Evolutionary conservation across 108 stramenopile species (phyloP), one percentile per base, ranked within the genome.

Genomic region (Heterococcus sp.): DNA sequence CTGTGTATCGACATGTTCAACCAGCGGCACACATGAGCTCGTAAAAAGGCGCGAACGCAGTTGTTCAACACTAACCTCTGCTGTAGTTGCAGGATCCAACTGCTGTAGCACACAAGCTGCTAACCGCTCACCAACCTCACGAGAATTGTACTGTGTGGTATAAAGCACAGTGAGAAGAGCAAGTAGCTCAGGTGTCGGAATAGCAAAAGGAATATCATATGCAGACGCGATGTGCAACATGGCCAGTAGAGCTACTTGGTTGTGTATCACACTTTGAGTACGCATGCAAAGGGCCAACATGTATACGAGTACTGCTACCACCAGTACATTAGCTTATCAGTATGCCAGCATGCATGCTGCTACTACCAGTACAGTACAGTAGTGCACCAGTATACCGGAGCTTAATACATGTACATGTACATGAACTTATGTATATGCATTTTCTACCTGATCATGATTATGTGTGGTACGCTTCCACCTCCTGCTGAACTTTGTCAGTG

Each of bases 401-500:
- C 35, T n/a, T 34, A 27, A 36, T 5, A 69, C 28, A 69, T 4
- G 2, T 69, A 0, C 3, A 37, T 27, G 68, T 34, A 26, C 21
- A 34, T 34, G 21, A 26, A 36, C 2, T 65, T 72, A 73, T 75
- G 81, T 68, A 0, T 66, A 65, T 5, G 74, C 32, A 84, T 88
- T 84, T 75, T 64, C 37, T 58, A 58, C 46, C 27, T 33, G 69
- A 37, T 89, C 70, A 65, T 88, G 86, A 2, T 66, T 46, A 31
- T 39, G 78, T 33, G 40, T 30, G 26, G 30, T 74, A 36, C 35
- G 29, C 26, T 65, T 32, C 73, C 68, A 66, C 36, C 68, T 46
- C 37, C 81, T 66, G 0, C 76, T 75, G 66, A 85, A 90, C 82
- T 87, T 86, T 1, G 89, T 88, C 33, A 86, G 70, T 30, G 87